Evolutionary conservation across 306 rosid genomes (phyloP).

Genomic region (Gastrolobium villosum): DNA sequence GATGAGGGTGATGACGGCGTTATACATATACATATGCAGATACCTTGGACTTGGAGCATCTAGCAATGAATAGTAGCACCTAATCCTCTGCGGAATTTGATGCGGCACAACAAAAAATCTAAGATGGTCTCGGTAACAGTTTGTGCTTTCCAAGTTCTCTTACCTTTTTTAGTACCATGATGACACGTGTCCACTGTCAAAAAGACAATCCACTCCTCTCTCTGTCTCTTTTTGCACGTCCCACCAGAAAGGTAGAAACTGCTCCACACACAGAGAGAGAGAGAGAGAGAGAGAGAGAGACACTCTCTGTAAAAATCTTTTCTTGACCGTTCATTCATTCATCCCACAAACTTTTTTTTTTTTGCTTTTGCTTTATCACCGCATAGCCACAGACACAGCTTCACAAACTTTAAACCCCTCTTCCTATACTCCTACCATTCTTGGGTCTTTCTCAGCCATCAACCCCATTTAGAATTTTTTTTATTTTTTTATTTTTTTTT

Average conservation of each 20-base stretch:
- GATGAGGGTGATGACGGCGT: too few relatives aligned
- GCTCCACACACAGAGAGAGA: not conserved
- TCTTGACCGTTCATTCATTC: conserved; percentile 51
- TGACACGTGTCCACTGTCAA: conserved; percentile 39
- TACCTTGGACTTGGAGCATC: too few relatives aligned
- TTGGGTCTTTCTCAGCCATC: conserved; percentile 52
- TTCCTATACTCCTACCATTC: conserved; percentile 15
- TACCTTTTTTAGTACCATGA: conserved; percentile 26
- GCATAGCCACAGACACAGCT: conserved; percentile 57
- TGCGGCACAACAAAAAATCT: conserved; percentile 10
- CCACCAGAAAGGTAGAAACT: conserved; percentile 23
- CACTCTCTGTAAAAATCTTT: not conserved
- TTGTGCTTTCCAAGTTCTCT: conserved; percentile 11
- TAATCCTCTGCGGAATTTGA: conserved; percentile 12
- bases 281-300: too few relatives aligned
- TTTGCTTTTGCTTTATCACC: conserved; percentile 49
- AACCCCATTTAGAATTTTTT: conserved; percentile 33
- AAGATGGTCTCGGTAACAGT: not conserved
- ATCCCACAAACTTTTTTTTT: conserved; percentile 6
- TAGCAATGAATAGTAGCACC: too few relatives aligned
- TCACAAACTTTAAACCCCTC: conserved; percentile 41
- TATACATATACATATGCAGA: not conserved
- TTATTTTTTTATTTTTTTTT: not conserved
- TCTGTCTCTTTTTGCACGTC: not conserved
- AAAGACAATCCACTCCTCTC: not conserved